Base-by-base conservation (phyloP, 2,329 filamentous ascomycete genomes). In the Hymenoscyphus scutula region DNA sequence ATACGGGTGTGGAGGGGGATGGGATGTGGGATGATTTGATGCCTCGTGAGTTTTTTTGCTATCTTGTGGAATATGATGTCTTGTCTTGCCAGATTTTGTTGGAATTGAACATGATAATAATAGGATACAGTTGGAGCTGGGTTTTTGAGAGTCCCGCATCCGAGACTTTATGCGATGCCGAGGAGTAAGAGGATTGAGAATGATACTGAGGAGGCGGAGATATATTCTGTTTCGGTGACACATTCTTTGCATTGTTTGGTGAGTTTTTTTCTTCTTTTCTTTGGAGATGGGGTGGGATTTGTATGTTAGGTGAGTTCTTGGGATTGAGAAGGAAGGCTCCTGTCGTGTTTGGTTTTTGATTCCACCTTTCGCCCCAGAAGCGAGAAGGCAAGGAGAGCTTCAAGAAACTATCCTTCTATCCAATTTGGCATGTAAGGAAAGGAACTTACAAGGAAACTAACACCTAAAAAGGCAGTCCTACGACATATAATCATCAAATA, bases 231-330 rank as follows among this genome's bases (percentile, higher is more conserved):
- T 2, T 72, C 69, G 8, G 62, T 71, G 23, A 71, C 68, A 2
- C 71, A 73, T 58, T 70, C 71, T 37, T 57, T 73, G 6, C 71
- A 72, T 63, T 73, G 71, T 53, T 59, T 73, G 45, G 69, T 70
- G 61, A 37, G 63, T 19, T 10, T 19, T 8, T 37, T 3, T 7
- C 34, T n/a, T 13, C 17, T 15, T 4, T 5, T 3, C 11, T 45
- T 45, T 13, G 5, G 15, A n/a, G n/a, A n/a, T n/a, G n/a, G n/a
- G n/a, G n/a, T n/a, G n/a, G n/a, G n/a, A n/a, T n/a, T n/a, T n/a
- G n/a, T n/a, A n/a, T n/a, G n/a, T n/a, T n/a, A n/a, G n/a, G n/a
- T n/a, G n/a, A n/a, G n/a, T n/a, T n/a, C n/a, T n/a, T n/a, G n/a
- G n/a, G n/a, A n/a, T n/a, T n/a, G n/a, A n/a, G n/a, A n/a, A n/a